Evolutionary conservation across 257 asterid species (phyloP).

Genomic region (Sherardia arvensis): DNA sequence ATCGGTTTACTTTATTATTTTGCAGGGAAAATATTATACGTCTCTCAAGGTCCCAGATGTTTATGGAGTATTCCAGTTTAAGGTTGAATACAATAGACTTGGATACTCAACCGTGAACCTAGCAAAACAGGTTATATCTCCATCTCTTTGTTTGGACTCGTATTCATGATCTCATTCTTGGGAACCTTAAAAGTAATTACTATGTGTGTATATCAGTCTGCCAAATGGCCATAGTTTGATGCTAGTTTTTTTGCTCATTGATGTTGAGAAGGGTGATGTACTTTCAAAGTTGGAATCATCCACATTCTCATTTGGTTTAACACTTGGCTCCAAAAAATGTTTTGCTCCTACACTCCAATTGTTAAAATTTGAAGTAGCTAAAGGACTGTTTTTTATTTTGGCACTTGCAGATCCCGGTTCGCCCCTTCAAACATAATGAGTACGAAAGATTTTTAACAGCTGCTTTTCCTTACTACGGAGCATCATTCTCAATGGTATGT

Average conservation of each 20-base stretch:
- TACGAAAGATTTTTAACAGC: conserved; percentile 81
- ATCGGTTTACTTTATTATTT: conserved; percentile 7
- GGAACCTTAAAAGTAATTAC: background rate
- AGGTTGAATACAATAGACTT: conserved; percentile 69
- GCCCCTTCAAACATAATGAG: conserved; percentile 89
- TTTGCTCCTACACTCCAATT: no score
- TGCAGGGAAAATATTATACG: conserved; percentile 62
- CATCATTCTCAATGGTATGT: conserved; percentile 72
- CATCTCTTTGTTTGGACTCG: conserved; percentile 5
- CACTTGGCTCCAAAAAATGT: background rate
- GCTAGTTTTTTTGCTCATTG: background rate
- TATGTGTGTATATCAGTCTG: background rate
- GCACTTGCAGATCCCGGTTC: conserved; percentile 77
- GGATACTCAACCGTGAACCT: conserved; percentile 64
- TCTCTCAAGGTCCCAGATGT: conserved; percentile 85
- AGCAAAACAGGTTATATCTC: conserved; percentile 55
- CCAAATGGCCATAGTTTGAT: background rate
- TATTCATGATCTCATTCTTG: background rate
- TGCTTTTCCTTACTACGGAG: conserved; percentile 86
- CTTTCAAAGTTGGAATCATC: background rate
- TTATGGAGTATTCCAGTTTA: conserved; percentile 89
- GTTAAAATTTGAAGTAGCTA: background rate
- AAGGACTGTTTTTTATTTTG: background rate
- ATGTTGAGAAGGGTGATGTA: background rate
- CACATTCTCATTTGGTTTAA: background rate